phyloP scores from a whole-genome alignment of 225 moss, liverwort and hornwort genomes.

The Bryum argenteum region DNA sequence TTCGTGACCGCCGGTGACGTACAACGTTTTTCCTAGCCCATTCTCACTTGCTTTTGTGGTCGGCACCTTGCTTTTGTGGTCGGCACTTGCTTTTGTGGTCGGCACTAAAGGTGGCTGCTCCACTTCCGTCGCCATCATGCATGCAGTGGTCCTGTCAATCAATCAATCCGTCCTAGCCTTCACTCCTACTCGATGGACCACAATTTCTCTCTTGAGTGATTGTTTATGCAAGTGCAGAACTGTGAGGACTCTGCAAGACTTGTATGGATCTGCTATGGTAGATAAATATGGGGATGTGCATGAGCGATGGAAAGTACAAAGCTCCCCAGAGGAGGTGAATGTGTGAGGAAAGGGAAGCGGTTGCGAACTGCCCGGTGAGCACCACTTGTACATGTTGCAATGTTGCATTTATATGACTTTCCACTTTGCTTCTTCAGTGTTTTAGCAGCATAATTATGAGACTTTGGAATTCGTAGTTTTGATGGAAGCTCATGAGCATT shows the following conservation, averaged over 20 bases:
- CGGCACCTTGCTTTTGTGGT: slow-evolving; percentile 3
- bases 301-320: slow-evolving; percentile 6
- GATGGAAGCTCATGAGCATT: too few relatives aligned
- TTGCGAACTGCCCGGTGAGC: slow-evolving; percentile 36
- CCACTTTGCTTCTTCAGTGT: slow-evolving; percentile 15
- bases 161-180: too few relatives aligned
- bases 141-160: not conserved
- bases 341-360: slow-evolving; percentile 30
- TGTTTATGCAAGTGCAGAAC: too few relatives aligned
- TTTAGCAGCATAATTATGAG: not conserved
- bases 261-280: too few relatives aligned
- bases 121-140: slow-evolving; percentile 37
- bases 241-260: too few relatives aligned
- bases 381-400: slow-evolving; percentile 6
- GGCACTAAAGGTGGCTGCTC: not conserved
- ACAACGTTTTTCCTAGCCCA: not conserved
- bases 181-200: not conserved
- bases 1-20: slow-evolving; percentile 14
- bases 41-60: slow-evolving; percentile 12
- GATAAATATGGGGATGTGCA: not conserved
- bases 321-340: slow-evolving; percentile 8
- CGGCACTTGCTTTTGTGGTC: slow-evolving; percentile 6
- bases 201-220: not conserved
- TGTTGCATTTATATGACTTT: not conserved
- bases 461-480: not conserved